Evolutionary conservation across 106 monocot genomes (phyloP), one percentile per base, ranked within the genome.

Genomic region (Phalaenopsis equestris): DNA sequence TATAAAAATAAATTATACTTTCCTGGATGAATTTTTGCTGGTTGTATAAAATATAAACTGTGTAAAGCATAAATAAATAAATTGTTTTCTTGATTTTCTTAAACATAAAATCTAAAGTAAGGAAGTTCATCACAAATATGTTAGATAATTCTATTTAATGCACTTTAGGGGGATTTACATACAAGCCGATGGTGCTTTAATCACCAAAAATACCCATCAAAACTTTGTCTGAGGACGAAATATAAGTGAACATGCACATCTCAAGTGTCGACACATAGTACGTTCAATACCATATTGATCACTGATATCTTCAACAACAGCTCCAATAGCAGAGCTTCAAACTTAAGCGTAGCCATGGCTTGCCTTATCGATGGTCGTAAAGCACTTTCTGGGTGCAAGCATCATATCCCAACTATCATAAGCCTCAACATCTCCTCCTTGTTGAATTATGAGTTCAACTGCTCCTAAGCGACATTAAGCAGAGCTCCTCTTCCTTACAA

Each of bases 401-500:
- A 78, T 70, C 77, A 82, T 55, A 82, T 68, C 38, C 82, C 82
- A 16, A 78, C 70, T 21, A 72, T 37, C 82, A 82, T 67, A 42
- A 82, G 56, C 36, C 49, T 47, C 16, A 39, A 18, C 68, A 78
- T 78, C 55, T 82, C 77, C 47, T 55, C 42, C 52, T 3, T 17
- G 0, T 55, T 46, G 14, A 82, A 78, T 3, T 77, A 39, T 3
- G 17, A 11, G 5, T 39, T 6, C 0, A 82, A 37, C 41, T 55
- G 67, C 19, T 49, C 15, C 41, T 82, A 77, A 11, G 72, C 76
- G 14, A 77, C 67, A 23, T 82, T 70, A 7, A 82, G 55, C 41
- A 72, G 19, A 68, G 36, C 67, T 8, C 68, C 52, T 47, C 24
- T 11, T 17, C 82, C 82, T 38, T 82, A 82, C 10, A 82, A 77